These are phyloP conservation scores for Malassezia furfur DNA, from an alignment of 1,284 basidiomycete genomes.

Conservation along the genomic window DNA sequence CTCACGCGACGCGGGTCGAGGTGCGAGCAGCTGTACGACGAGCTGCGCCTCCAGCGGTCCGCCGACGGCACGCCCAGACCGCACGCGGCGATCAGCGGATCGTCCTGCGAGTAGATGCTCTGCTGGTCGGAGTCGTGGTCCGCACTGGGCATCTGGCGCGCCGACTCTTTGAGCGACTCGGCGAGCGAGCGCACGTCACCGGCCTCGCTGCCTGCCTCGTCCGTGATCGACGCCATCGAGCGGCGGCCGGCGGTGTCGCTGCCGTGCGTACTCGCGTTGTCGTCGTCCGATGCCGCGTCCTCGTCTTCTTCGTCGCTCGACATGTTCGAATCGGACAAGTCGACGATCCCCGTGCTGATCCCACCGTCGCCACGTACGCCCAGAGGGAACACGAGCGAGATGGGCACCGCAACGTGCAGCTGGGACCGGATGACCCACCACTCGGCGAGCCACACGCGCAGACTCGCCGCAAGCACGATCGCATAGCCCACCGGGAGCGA, in stretches of 20 bases:
- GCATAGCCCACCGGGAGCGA: slow-evolving; percentile 3
- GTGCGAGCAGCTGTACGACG: not conserved
- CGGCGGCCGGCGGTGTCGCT: not conserved
- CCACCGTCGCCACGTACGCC: slow-evolving; percentile 14
- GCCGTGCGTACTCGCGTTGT: no score
- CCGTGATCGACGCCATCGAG: not conserved
- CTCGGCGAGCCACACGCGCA: slow-evolving; percentile 16
- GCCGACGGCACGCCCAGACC: not conserved
- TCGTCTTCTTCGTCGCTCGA: not conserved
- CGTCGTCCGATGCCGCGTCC: not conserved
- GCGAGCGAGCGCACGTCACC: not conserved
- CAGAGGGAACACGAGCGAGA: slow-evolving; percentile 9
- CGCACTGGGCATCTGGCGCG: not conserved
- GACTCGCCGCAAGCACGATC: slow-evolving; percentile 2
- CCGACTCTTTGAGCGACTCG: slow-evolving; percentile 2
- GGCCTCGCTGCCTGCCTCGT: not conserved
- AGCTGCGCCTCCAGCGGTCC: not conserved
- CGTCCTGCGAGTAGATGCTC: slow-evolving; percentile 1
- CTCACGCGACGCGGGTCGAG: not conserved
- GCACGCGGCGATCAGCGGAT: slow-evolving; percentile 12
- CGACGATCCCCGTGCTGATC: slow-evolving; percentile 13
- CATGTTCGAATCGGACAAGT: slow-evolving; percentile 4
- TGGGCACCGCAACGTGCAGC: slow-evolving; percentile 12
- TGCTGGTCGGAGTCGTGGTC: not conserved
- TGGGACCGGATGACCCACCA: slow-evolving; percentile 18